Percentiles rank a stretch among this genome's conserved stretches.
phyloP scores from a whole-genome alignment of 805 yeast species.

The Myxozyma nipponensis region DNA sequence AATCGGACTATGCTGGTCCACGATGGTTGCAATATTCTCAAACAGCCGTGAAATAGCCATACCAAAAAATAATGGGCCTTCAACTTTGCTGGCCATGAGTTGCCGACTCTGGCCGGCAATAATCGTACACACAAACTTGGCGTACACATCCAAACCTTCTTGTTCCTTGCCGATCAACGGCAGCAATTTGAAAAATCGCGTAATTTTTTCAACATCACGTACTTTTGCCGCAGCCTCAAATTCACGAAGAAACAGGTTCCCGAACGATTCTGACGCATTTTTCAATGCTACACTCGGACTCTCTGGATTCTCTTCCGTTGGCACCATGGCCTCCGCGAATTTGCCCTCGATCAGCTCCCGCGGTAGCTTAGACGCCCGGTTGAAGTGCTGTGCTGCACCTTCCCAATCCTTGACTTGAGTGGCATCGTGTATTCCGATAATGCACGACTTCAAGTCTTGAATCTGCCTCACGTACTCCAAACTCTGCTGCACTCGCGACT shows the following conservation, averaged over 20 bases:
- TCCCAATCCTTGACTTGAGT: slow-evolving; percentile 68
- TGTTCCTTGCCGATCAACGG: slow-evolving; percentile 75
- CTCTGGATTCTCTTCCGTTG: slow-evolving; percentile 81
- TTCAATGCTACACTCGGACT: slow-evolving; percentile 57
- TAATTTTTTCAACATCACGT: slow-evolving; percentile 64
- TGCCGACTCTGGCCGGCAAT: slow-evolving; percentile 74
- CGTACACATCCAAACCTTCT: slow-evolving; percentile 73
- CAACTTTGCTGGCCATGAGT: slow-evolving; percentile 24
- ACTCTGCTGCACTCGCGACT: slow-evolving; percentile 58
- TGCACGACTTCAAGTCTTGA: slow-evolving; percentile 59
- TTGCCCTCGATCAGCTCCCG: slow-evolving; percentile 52
- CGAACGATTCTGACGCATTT: slow-evolving; percentile 58
- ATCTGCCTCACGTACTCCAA: slow-evolving; percentile 62
- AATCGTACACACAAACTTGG: slow-evolving; percentile 79
- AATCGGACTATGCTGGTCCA: slow-evolving; percentile 80
- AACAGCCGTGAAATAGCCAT: slow-evolving; percentile 49
- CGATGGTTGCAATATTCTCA: slow-evolving; percentile 78
- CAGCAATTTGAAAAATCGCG: slow-evolving; percentile 77
- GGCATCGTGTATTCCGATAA: slow-evolving; percentile 64
- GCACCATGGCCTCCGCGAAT: slow-evolving; percentile 77
- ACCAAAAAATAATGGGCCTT: slow-evolving; percentile 38
- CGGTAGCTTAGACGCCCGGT: slow-evolving; percentile 53
- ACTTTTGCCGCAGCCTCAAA: slow-evolving; percentile 67
- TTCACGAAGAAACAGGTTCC: slow-evolving; percentile 52
- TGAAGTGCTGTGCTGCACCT: slow-evolving; percentile 62